Evolutionary conservation across 129 eudicot genomes (phyloP).

Genomic region (Flaveria trinervia): DNA sequence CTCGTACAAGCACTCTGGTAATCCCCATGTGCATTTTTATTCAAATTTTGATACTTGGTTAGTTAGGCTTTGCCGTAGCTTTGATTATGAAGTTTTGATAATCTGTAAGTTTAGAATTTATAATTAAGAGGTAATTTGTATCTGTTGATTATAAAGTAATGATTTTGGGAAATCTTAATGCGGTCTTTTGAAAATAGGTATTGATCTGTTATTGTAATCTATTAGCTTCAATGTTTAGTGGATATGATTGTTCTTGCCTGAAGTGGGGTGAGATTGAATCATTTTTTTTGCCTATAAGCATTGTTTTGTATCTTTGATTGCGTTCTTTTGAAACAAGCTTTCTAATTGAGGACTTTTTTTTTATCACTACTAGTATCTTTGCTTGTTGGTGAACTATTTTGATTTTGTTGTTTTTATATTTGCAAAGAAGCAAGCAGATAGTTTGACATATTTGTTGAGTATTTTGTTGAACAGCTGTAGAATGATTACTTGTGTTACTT

Average conservation of each 20-base stretch:
- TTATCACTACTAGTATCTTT: neutral
- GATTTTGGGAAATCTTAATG: neutral
- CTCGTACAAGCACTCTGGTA: slow-evolving; percentile 95
- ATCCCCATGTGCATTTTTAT: neutral
- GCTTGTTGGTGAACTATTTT: neutral
- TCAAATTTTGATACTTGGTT: neutral
- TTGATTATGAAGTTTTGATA: neutral
- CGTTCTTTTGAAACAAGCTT: too few species aligned
- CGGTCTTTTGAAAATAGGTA: neutral
- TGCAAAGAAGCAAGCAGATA: neutral
- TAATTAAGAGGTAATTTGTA: neutral
- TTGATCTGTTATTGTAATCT: neutral
- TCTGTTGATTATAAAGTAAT: neutral
- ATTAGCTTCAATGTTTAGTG: neutral
- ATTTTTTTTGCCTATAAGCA: too few species aligned
- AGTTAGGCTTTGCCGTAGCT: neutral
- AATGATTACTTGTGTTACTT: neutral
- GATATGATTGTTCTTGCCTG: neutral
- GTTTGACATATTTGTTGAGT: neutral
- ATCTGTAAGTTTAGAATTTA: too few species aligned
- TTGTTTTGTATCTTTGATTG: too few species aligned
- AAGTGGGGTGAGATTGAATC: too few species aligned
- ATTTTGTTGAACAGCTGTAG: neutral
- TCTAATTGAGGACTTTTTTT: too few species aligned
- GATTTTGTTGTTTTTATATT: neutral